Evolutionary conservation across 2,329 filamentous ascomycete genomes (phyloP), one percentile per base, ranked within the genome.

Genomic region (Fusarium succisae): DNA sequence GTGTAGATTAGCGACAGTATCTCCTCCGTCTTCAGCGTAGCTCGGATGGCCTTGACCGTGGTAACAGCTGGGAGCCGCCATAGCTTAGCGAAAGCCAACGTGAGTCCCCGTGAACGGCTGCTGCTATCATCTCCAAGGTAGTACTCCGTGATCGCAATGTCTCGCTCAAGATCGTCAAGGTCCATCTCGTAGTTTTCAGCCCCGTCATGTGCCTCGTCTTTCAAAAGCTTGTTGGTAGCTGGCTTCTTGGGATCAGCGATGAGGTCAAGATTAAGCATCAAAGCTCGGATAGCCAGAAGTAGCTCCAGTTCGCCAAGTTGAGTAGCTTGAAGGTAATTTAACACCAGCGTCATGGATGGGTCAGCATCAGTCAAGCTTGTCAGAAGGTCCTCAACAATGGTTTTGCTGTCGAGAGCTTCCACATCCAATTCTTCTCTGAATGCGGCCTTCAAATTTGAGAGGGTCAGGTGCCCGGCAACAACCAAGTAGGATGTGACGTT

Each of bases 1-100:
- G 95, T 86, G 74, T 92, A 89, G 75, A 95, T 91, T 60, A 96
- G 87, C 41, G 91, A 91, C 17, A 94, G 84, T 30, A 93, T 89
- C 75, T 95, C 92, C 72, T 92, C 88, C 6, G 90, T 91, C 54
- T 88, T 87, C 68, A 94, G 89, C 35, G 87, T 88, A 17, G 86
- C 85, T 45, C 92, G 90, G 50, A 96, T 86, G 7, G 89, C 89
- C 60, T 88, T 86, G 53, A 92, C 88, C 47, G 93, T 91, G 3
- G 87, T 82, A 1, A 86, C 77, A 9, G 87, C 83, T 9, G 93
- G 90, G 73, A 93, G 92, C 28, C 87, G 87, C 79, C 91, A 91
- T 9, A 96, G 87, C 78, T 93, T 92, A 56, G 89, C 88, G 54
- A 95, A 90, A 1, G 92, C 91, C 22, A 91, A 84, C 30, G 91